Base-by-base conservation (phyloP, 139 green algal species). In the Dunaliella primolecta region DNA sequence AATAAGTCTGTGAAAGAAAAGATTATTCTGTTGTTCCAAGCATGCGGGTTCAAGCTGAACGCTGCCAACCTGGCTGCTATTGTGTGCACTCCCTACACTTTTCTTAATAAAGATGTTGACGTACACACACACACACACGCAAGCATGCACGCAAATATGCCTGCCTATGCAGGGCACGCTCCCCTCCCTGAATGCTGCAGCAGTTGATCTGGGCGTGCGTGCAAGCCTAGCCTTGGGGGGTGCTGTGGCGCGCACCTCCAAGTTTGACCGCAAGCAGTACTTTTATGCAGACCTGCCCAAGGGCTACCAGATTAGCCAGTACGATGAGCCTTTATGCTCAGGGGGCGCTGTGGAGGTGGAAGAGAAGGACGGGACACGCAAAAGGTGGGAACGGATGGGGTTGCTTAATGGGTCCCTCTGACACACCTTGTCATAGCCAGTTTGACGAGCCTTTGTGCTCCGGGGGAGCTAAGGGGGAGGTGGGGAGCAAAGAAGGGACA, bases 211-310 rank as follows among this genome's bases (percentile, higher is more conserved):
- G 64, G 94, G 88, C 1, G 83, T 98, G n/a, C 74, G 89, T 32
- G 91, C 94, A 35, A 95, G 96, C 1, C 85, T 99, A 32, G 97
- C 97, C 15, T 91, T 99, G 36, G 88, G 94, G 77, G 94, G 89
- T 72, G 81, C 84, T 27, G 93, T 99, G n/a, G 87, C 89, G 1
- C 90, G 77, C 3, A n/a, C 46, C 24, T 97, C 93, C 38, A 98
- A 98, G 89, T 99, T 99, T 93, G 97, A 99, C 91, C 92, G 97
- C 82, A 99, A 99, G 91, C 97, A 99, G 89, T 99, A 99, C 93
- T 99, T 99, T 86, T 99, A 99, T 83, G 88, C 88, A 30, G 97
- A 99, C 90, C 88, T 99, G 78, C 97, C 97, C 23, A 99, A 99
- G 86, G 97, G 97, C 33, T 99, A 99, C 91, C 97, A 98, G 87